These are phyloP conservation scores for Aspergillus carbonarius DNA, from an alignment of 2,329 filamentous ascomycete genomes.

Conservation along the genomic window DNA sequence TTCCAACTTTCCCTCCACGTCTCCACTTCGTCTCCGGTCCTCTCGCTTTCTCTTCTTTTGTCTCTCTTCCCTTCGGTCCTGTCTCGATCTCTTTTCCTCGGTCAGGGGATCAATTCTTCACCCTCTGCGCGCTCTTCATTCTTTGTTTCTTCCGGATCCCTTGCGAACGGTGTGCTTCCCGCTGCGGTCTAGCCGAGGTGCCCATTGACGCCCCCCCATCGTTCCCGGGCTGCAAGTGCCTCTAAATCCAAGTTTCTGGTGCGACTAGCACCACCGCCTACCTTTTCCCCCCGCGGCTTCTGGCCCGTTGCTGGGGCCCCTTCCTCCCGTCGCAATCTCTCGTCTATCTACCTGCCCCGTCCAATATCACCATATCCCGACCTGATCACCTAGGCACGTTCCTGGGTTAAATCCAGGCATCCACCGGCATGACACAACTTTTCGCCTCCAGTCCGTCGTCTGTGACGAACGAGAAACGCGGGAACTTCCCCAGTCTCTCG, in stretches of 20 bases:
- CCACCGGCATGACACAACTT: conserved; percentile 43
- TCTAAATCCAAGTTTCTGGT: conserved; percentile 16
- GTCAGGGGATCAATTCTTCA: background rate
- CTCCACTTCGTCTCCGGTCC: conserved; percentile 7
- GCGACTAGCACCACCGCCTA: conserved; percentile 16
- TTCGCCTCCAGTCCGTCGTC: conserved; percentile 41
- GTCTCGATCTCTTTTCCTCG: conserved; percentile 13
- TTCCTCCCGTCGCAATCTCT: conserved; percentile 8
- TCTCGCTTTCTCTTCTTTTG: conserved; percentile 9
- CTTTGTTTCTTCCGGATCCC: conserved; percentile 11
- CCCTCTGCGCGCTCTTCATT: background rate
- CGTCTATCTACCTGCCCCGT: background rate
- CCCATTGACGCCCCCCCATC: conserved; percentile 15
- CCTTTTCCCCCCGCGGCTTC: conserved; percentile 18
- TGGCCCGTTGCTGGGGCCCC: conserved; percentile 12
- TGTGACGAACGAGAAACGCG: conserved; percentile 47
- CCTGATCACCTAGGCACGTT: background rate
- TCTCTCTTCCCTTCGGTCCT: conserved; percentile 7
- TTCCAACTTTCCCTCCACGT: conserved; percentile 9
- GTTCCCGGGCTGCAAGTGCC: conserved; percentile 27
- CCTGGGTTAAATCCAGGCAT: background rate
- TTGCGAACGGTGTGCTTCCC: conserved; percentile 17
- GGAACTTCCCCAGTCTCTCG: conserved; percentile 47
- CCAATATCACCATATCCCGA: background rate
- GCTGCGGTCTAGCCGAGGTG: conserved; percentile 1